A percentile compares a stretch with the other conserved stretches of the same genome.
Evolutionary conservation across 352 stramenopile genomes (phyloP).

Genomic region (Pythium chondricola): DNA sequence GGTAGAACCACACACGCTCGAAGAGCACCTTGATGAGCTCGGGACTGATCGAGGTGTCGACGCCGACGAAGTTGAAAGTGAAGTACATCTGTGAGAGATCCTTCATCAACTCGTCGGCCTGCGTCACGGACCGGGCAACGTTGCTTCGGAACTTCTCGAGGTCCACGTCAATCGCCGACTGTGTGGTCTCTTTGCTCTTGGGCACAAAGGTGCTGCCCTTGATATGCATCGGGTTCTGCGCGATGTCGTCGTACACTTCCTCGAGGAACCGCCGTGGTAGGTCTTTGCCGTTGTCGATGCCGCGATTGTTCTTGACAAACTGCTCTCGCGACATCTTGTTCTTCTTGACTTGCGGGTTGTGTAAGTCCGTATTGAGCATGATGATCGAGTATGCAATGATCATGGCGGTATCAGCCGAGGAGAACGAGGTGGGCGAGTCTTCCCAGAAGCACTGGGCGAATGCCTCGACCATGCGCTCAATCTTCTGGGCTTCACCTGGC

Average conservation of each 20-base stretch:
- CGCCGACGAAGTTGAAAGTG: constrained; percentile 89
- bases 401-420: constrained; percentile 80
- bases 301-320: constrained; percentile 97
- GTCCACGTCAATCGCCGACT: constrained; percentile 46
- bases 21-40: constrained; percentile 92
- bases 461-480: constrained; percentile 95
- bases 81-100: constrained; percentile 73
- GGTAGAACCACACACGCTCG: constrained; percentile 93
- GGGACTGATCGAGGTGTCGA: constrained; percentile 84
- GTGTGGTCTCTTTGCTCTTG: constrained; percentile 35
- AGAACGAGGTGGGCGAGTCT: constrained; percentile 82
- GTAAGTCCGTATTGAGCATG: constrained; percentile 88
- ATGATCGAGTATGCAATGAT: constrained; percentile 90
- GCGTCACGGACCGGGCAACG: constrained; percentile 64
- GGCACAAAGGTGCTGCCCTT: constrained; percentile 61
- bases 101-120: constrained; percentile 84
- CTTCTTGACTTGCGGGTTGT: constrained; percentile 88
- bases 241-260: constrained; percentile 95
- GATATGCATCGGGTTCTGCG: constrained; percentile 89
- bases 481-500: constrained; percentile 97
- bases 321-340: constrained; percentile 97
- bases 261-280: constrained; percentile 90
- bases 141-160: constrained; percentile 72
- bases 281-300: constrained; percentile 89
- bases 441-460: constrained; percentile 98